These are phyloP conservation scores for Williopsis jadinii DNA, from an alignment of 1,139 yeast species.

Conservation along the genomic window DNA sequence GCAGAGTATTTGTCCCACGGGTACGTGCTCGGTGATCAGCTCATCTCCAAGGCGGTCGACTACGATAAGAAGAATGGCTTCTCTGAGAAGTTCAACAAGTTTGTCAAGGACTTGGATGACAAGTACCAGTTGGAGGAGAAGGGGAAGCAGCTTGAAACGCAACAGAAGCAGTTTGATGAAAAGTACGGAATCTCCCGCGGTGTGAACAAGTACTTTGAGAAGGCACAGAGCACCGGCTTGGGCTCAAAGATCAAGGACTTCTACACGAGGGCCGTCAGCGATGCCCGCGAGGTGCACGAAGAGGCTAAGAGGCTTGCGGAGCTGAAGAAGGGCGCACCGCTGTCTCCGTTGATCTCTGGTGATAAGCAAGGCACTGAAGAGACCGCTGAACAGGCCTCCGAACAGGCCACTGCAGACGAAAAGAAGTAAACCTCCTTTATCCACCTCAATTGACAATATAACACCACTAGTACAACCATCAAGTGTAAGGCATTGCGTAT, in stretches of 20 bases:
- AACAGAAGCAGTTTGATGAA: slow-evolving; percentile 31
- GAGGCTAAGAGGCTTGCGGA: slow-evolving; percentile 70
- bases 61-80: slow-evolving; percentile 63
- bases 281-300: slow-evolving; percentile 57
- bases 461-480: too few relatives aligned
- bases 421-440: too few relatives aligned
- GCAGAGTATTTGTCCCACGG: slow-evolving; percentile 75
- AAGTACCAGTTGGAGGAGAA: slow-evolving; percentile 51
- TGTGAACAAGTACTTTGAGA: slow-evolving; percentile 42
- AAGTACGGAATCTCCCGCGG: slow-evolving; percentile 33
- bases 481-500: too few relatives aligned
- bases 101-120: slow-evolving; percentile 46
- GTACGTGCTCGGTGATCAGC: slow-evolving; percentile 55
- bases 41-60: slow-evolving; percentile 51
- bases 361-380: too few relatives aligned
- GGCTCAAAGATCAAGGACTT: slow-evolving; percentile 48
- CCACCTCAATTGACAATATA: too few relatives aligned
- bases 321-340: slow-evolving; percentile 33
- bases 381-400: too few relatives aligned
- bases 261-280: slow-evolving; percentile 46
- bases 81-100: slow-evolving; percentile 47
- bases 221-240: slow-evolving; percentile 34
- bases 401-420: too few relatives aligned
- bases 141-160: slow-evolving; percentile 26
- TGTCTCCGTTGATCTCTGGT: too few relatives aligned